phyloP scores from a whole-genome alignment of 768 basidiomycete species.

The Astraeus odoratus region DNA sequence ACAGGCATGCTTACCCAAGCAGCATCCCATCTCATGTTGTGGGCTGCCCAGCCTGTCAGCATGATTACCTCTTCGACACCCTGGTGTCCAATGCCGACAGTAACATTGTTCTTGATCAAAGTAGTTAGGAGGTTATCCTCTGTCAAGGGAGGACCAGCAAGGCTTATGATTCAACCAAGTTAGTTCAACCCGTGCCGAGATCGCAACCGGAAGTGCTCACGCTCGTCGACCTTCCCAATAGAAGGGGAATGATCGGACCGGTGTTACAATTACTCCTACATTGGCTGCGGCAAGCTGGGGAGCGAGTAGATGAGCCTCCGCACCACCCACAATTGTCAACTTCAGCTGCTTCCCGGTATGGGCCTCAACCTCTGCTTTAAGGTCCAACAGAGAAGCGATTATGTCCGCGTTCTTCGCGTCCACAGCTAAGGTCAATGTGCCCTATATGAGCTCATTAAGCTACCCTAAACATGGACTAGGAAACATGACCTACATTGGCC shows the following conservation, averaged over 20 bases:
- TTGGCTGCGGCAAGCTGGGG: conserved; percentile 43
- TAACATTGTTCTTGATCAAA: conserved; percentile 52
- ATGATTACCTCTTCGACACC: conserved; percentile 46
- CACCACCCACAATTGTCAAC: conserved; percentile 51
- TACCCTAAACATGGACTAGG: neutral
- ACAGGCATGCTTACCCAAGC: conserved; percentile 80
- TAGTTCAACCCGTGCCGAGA: no score
- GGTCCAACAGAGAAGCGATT: conserved; percentile 58
- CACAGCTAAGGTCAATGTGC: conserved; percentile 57
- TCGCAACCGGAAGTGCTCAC: conserved; percentile 38
- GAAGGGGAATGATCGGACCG: conserved; percentile 55
- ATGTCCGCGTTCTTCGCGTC: conserved; percentile 66
- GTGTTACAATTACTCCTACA: conserved; percentile 65
- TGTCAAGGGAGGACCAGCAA: conserved; percentile 66
- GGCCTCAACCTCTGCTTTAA: conserved; percentile 49
- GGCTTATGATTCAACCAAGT: conserved; percentile 31
- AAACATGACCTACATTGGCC: conserved; percentile 27
- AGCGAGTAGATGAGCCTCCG: conserved; percentile 46
- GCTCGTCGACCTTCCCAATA: conserved; percentile 62
- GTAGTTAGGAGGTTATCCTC: conserved; percentile 62
- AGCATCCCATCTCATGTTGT: conserved; percentile 82
- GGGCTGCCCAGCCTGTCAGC: conserved; percentile 80
- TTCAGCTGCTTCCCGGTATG: conserved; percentile 23
- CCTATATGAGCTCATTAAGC: no score
- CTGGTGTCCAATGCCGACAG: conserved; percentile 48